Evolutionary conservation across 345 rosid species (phyloP), one percentile per base, ranked within the genome.

Genomic region (Aquilaria yunnanensis): DNA sequence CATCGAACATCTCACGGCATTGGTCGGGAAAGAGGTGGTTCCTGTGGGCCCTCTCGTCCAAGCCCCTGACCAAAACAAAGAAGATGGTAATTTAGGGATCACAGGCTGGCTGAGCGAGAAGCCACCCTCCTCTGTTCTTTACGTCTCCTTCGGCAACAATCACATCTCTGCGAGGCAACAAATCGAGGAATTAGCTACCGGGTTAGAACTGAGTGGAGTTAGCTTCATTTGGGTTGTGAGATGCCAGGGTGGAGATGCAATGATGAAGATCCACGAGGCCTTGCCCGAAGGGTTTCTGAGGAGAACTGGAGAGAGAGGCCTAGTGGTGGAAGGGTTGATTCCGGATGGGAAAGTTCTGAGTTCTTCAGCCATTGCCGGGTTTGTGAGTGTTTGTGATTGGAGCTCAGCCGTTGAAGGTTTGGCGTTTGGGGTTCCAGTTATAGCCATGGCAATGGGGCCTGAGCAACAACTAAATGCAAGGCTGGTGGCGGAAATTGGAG

Each of bases 341-440:
- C 80, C 83, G 11, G 74, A 79, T 49, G 70, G 63, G 32, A 54
- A 54, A 45, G 65, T 79, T 31, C 62, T 79, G 8, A 3, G 16
- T 9, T 62, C 70, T 66, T 32, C 49, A 23, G 70, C 65, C 49
- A 59, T 60, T n/a, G 72, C 67, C 14, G 80, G 74, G 50, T 73
- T 79, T 66, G 62, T 78, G 75, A 72, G 79, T n/a, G 80, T 75
- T 14, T 75, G 75, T 54, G 77, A 76, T 3, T 78, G 78, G 75
- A 67, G 72, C 37, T 78, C 79, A 4, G 33, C 63, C 5, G 59
- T 73, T 32, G 78, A 75, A 43, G 69, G 67, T 0, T 64, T 79
- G 32, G 62, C 59, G 47, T 67, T 48, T 32, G 78, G 83, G 6
- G 83, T 71, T 1, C 80, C 78, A 9, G 64, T 76, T 6, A 61